phyloP scores from a whole-genome alignment of 345 rosid species.

The Hevea brasiliensis region DNA sequence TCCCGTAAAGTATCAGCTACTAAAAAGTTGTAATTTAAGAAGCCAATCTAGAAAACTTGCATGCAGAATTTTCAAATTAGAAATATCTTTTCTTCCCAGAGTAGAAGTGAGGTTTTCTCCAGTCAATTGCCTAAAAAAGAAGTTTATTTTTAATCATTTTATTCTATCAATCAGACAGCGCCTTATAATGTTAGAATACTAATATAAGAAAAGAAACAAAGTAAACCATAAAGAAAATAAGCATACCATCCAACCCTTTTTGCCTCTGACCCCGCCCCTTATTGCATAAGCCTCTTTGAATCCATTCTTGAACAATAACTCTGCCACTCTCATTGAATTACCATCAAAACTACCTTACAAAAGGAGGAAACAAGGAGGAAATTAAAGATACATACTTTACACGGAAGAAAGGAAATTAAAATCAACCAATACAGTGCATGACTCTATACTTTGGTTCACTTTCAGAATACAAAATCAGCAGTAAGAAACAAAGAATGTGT shows the following conservation, averaged over 20 bases:
- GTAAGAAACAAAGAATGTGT: not conserved
- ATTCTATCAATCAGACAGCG: not conserved
- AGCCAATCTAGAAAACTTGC: not conserved
- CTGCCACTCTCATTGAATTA: conserved; percentile 68
- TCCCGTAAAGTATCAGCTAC: not conserved
- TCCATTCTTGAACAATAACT: conserved; percentile 66
- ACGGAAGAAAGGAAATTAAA: not conserved
- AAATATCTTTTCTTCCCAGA: not conserved
- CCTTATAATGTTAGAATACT: not conserved
- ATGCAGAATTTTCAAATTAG: not conserved
- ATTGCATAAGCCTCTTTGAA: conserved; percentile 87
- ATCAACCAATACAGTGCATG: not conserved
- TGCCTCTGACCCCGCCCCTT: conserved; percentile 79
- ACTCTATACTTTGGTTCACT: not conserved
- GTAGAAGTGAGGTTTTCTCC: not conserved
- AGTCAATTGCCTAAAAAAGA: not conserved
- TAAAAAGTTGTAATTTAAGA: not conserved
- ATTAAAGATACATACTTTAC: conserved; percentile 3
- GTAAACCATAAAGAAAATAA: conserved; percentile 18
- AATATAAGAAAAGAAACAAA: not conserved
- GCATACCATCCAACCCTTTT: conserved; percentile 93
- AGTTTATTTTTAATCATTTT: not conserved
- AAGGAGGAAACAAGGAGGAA: conserved; percentile 13
- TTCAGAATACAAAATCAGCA: not conserved
- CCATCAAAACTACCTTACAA: conserved; percentile 94